Percentiles rank a stretch among this genome's conserved stretches.
phyloP scores from a whole-genome alignment of 1,284 basidiomycete species.

The Boletus smithii region DNA sequence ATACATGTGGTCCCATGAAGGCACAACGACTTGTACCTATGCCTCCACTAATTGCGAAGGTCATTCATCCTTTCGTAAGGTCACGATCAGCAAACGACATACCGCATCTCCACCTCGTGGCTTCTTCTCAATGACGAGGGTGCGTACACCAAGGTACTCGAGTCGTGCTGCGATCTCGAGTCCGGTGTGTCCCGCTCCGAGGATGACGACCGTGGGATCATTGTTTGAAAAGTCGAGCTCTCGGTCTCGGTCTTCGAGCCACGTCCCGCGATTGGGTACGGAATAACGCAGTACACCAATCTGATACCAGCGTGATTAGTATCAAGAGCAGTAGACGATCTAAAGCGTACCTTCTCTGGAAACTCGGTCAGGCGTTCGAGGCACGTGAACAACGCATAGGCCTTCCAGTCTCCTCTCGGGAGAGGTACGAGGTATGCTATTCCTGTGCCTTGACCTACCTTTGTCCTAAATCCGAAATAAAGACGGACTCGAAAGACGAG shows the following conservation, averaged over 20 bases:
- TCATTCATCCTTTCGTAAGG: slow-evolving; percentile 47
- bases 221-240: slow-evolving; percentile 40
- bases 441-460: slow-evolving; percentile 46
- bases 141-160: slow-evolving; percentile 6
- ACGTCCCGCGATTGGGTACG: slow-evolving; percentile 11
- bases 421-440: slow-evolving; percentile 54
- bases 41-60: slow-evolving; percentile 42
- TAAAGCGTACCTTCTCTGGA: slow-evolving; percentile 39
- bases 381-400: slow-evolving; percentile 55
- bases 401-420: slow-evolving; percentile 51
- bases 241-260: slow-evolving; percentile 15
- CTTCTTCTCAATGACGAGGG: slow-evolving; percentile 15
- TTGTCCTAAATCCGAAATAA: slow-evolving; percentile 59
- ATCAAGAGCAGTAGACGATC: background rate
- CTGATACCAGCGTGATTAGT: no score
- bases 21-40: slow-evolving; percentile 42
- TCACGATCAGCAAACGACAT: slow-evolving; percentile 47
- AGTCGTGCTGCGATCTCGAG: slow-evolving; percentile 11
- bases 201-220: slow-evolving; percentile 33
- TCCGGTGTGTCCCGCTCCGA: slow-evolving; percentile 15
- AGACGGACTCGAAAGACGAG: slow-evolving; percentile 57
- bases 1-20: slow-evolving; percentile 64
- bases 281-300: no score
- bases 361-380: slow-evolving; percentile 54
- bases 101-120: slow-evolving; percentile 36